phyloP scores from a whole-genome alignment of 306 rosid genomes.

The Luffa aegyptiaca region DNA sequence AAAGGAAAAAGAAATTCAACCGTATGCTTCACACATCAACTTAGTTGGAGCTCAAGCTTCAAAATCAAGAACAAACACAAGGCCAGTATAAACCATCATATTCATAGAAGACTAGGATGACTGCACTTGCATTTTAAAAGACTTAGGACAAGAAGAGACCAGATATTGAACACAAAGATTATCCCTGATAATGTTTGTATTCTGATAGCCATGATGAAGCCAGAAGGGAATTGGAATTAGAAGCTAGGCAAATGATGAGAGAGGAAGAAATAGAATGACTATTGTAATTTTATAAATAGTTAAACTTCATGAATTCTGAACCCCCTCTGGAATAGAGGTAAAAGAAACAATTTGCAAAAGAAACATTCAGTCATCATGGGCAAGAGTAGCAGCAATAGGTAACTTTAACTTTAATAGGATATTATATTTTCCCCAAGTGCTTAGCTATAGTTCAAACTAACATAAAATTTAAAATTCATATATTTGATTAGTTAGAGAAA shows the following conservation, averaged over 20 bases:
- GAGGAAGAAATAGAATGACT: not conserved
- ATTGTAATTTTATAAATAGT: not conserved
- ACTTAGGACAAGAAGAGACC: not conserved
- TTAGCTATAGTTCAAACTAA: not conserved
- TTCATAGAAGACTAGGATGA: not conserved
- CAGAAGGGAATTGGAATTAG: not conserved
- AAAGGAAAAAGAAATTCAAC: not conserved
- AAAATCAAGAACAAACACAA: not conserved
- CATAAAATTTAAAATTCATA: not conserved
- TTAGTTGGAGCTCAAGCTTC: constrained; percentile 11
- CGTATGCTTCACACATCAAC: constrained; percentile 10
- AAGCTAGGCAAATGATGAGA: not conserved
- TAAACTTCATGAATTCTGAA: not conserved
- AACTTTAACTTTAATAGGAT: not conserved
- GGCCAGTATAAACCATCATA: not conserved
- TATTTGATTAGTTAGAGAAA: not conserved
- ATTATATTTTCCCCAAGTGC: too few relatives aligned
- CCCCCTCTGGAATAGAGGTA: too few relatives aligned
- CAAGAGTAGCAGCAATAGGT: not conserved
- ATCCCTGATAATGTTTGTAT: not conserved
- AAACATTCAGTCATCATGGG: not conserved
- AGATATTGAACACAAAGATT: not conserved
- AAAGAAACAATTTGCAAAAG: not conserved
- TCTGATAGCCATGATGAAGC: not conserved
- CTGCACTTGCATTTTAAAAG: not conserved